A percentile compares a stretch with the other conserved stretches of the same genome.
These are phyloP conservation scores for Pseudopyricularia javanii DNA, from an alignment of 2,329 filamentous ascomycete species.

Conservation along the genomic window DNA sequence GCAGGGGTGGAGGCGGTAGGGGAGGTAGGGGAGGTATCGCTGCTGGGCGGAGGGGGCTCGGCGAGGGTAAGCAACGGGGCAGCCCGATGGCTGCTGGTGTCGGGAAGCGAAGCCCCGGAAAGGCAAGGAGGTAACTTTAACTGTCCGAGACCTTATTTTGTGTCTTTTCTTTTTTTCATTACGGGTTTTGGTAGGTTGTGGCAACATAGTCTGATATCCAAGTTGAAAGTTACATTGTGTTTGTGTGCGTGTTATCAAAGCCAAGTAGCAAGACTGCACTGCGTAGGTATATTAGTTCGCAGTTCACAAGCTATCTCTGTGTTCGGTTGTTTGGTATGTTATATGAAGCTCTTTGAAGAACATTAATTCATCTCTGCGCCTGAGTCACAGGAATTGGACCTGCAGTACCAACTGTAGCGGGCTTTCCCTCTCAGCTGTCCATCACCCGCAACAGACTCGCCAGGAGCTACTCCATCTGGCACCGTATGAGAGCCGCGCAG, in stretches of 20 bases:
- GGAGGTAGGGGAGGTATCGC: slow-evolving; percentile 17
- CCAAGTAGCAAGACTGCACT: no score
- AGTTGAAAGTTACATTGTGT: no score
- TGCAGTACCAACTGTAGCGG: not conserved
- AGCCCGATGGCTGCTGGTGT: slow-evolving; percentile 10
- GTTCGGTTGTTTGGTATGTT: no score
- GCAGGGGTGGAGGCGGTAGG: slow-evolving; percentile 22
- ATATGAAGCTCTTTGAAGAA: no score
- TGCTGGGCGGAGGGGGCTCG: slow-evolving; percentile 17
- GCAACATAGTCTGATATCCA: no score
- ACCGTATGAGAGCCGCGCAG: not conserved
- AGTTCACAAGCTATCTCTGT: no score
- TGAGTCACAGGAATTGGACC: no score
- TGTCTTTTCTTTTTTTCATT: not conserved
- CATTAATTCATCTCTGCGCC: no score
- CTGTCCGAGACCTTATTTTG: not conserved
- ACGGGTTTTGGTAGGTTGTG: no score
- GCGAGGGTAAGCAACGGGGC: slow-evolving; percentile 16
- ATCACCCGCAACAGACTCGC: not conserved
- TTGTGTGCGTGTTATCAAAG: no score
- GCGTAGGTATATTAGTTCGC: no score
- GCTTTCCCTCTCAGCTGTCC: not conserved
- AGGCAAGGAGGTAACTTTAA: not conserved
- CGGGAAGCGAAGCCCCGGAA: slow-evolving; percentile 10
- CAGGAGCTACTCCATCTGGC: not conserved